A percentile compares a stretch with the other conserved stretches of the same genome.
Evolutionary conservation across 345 rosid species (phyloP).

Genomic region (Zanthoxylum bungeanum): DNA sequence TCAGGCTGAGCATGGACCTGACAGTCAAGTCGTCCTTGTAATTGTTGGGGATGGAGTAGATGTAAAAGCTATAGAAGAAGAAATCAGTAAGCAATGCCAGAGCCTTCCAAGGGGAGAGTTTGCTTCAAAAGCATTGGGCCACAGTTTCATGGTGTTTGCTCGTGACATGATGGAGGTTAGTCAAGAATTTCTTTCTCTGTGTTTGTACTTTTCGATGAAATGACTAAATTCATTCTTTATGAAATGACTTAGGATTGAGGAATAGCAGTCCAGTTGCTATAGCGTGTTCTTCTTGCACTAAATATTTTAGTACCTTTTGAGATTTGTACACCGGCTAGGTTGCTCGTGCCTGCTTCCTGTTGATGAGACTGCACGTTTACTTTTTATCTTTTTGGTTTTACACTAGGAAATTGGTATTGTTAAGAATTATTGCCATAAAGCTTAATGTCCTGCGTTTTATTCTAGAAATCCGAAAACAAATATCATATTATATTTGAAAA

Average conservation of each 20-base stretch:
- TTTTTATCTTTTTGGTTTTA: neutral
- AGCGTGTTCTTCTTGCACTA: neutral
- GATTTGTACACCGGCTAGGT: neutral
- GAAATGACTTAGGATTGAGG: neutral
- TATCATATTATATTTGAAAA: neutral
- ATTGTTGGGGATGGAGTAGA: conserved; percentile 69
- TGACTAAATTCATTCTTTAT: neutral
- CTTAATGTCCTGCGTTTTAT: neutral
- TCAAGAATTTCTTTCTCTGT: neutral
- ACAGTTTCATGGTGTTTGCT: conserved; percentile 79
- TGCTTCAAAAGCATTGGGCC: conserved; percentile 76
- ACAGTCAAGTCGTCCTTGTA: conserved; percentile 93
- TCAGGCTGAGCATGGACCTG: conserved; percentile 99
- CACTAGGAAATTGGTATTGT: neutral
- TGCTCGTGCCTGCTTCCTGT: neutral
- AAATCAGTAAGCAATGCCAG: conserved; percentile 66
- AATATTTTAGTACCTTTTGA: neutral
- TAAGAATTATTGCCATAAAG: neutral
- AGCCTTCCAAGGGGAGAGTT: conserved; percentile 80
- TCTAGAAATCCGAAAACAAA: neutral
- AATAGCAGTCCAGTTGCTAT: neutral
- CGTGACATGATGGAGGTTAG: conserved; percentile 80
- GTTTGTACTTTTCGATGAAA: neutral
- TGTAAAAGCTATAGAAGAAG: conserved; percentile 70
- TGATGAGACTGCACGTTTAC: neutral